phyloP scores from a whole-genome alignment of 345 rosid genomes.

The Clausena lansium region DNA sequence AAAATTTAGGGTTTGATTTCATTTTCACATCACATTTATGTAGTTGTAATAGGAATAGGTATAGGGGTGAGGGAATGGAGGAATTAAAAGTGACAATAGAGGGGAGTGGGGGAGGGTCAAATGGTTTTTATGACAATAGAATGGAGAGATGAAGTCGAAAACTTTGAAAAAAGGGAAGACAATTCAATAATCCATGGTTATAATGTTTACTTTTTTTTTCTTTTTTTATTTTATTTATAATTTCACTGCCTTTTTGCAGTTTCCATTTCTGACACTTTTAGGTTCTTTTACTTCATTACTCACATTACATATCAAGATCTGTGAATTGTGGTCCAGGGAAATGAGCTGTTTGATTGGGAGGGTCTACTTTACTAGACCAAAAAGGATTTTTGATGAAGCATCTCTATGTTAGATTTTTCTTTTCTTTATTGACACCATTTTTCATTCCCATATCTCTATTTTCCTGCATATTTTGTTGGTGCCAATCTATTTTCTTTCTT shows the following conservation, averaged over 20 bases:
- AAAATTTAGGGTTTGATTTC: not conserved
- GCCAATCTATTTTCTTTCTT: not conserved
- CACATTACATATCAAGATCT: not conserved
- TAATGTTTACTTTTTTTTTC: not conserved
- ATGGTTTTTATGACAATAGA: not conserved
- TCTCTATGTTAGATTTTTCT: constrained; percentile 2
- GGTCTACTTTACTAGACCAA: not conserved
- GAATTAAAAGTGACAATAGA: not conserved
- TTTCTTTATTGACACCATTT: not conserved
- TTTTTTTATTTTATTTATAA: not conserved
- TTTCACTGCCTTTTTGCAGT: not conserved
- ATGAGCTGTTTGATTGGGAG: not conserved
- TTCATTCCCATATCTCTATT: not conserved
- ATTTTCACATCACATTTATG: not conserved
- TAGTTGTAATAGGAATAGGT: not conserved
- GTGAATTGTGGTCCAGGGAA: not conserved
- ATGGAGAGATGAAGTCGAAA: not conserved
- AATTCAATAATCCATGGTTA: not conserved
- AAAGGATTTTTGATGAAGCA: not conserved
- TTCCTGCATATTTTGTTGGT: not conserved
- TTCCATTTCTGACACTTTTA: constrained; percentile 12
- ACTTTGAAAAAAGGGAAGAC: no score
- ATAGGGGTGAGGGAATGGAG: not conserved
- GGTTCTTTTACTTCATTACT: not conserved
- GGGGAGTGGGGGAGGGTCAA: not conserved